A percentile compares a stretch with the other conserved stretches of the same genome.
These are phyloP conservation scores for Akanthomyces lecanii DNA, from an alignment of 2,329 filamentous ascomycete genomes.

Conservation along the genomic window DNA sequence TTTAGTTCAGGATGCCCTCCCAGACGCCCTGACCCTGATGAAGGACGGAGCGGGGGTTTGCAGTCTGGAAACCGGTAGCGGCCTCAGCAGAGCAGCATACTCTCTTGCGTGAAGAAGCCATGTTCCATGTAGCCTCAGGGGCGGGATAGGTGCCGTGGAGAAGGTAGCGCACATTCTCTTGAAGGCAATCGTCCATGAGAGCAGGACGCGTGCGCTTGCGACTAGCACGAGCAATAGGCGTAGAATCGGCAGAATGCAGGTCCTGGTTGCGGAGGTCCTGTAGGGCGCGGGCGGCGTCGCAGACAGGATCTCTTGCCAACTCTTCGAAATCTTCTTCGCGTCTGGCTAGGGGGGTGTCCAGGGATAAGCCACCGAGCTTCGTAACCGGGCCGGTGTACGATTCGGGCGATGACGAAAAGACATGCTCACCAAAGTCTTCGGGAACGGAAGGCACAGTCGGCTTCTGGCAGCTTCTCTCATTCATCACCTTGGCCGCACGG, in stretches of 20 bases:
- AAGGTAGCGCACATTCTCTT: constrained; percentile 64
- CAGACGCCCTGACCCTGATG: constrained; percentile 63
- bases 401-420: constrained; percentile 53
- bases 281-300: constrained; percentile 54
- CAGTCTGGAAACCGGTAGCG: constrained; percentile 42
- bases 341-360: constrained; percentile 44
- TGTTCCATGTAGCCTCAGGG: constrained; percentile 31
- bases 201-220: constrained; percentile 57
- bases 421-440: constrained; percentile 50
- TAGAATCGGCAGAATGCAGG: constrained; percentile 36
- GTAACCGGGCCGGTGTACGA: constrained; percentile 50
- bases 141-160: constrained; percentile 39
- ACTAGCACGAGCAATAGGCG: constrained; percentile 30
- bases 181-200: constrained; percentile 56
- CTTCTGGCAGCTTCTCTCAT: constrained; percentile 51
- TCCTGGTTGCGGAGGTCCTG: constrained; percentile 56
- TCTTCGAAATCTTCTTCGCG: constrained; percentile 45
- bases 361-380: constrained; percentile 47
- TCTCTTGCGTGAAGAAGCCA: constrained; percentile 56
- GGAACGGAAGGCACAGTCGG: constrained; percentile 53
- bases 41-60: constrained; percentile 45
- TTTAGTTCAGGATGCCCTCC: constrained; percentile 57
- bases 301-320: constrained; percentile 39
- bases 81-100: constrained; percentile 63
- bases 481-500: constrained; percentile 55